Percentiles rank a stretch among this genome's conserved stretches.
phyloP scores from a whole-genome alignment of 768 basidiomycete species.

The Mycena rebaudengoi region DNA sequence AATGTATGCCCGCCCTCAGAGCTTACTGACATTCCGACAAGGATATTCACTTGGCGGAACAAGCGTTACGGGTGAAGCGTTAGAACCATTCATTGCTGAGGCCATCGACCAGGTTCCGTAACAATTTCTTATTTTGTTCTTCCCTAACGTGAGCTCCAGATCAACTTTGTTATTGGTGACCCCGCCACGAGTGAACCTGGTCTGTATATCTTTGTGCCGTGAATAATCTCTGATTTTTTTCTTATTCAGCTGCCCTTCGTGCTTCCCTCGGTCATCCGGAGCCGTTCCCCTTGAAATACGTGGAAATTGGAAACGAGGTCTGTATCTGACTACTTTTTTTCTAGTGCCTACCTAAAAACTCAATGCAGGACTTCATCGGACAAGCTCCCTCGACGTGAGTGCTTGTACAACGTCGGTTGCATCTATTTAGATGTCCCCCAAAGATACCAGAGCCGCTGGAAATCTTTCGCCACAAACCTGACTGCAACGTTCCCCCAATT shows the following conservation, averaged over 20 bases:
- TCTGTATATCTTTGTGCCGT: slow-evolving; percentile 16
- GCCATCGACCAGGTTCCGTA: slow-evolving; percentile 62
- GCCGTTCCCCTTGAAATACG: slow-evolving; percentile 57
- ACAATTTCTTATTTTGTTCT: background rate
- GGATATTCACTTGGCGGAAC: slow-evolving; percentile 61
- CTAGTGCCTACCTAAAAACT: background rate
- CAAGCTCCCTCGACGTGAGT: slow-evolving; percentile 39
- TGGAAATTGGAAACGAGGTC: slow-evolving; percentile 69
- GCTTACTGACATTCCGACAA: slow-evolving; percentile 22
- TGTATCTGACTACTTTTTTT: background rate
- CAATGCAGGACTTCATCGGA: slow-evolving; percentile 50
- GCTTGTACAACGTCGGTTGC: background rate
- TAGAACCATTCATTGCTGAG: slow-evolving; percentile 62
- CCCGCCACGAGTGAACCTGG: slow-evolving; percentile 51
- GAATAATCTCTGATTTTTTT: background rate
- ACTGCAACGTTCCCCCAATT: slow-evolving; percentile 59
- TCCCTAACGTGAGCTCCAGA: slow-evolving; percentile 37
- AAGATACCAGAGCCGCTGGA: slow-evolving; percentile 63
- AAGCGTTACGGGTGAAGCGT: slow-evolving; percentile 51
- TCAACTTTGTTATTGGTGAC: slow-evolving; percentile 69
- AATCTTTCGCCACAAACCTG: slow-evolving; percentile 53
- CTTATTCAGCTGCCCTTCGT: slow-evolving; percentile 51
- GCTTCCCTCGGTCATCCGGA: slow-evolving; percentile 63
- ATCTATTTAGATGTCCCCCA: background rate
- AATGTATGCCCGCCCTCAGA: background rate